Percentiles rank a stretch among this genome's conserved stretches.
These are phyloP conservation scores for Hanseniaspora meyeri DNA, from an alignment of 805 yeast genomes.

Conservation along the genomic window DNA sequence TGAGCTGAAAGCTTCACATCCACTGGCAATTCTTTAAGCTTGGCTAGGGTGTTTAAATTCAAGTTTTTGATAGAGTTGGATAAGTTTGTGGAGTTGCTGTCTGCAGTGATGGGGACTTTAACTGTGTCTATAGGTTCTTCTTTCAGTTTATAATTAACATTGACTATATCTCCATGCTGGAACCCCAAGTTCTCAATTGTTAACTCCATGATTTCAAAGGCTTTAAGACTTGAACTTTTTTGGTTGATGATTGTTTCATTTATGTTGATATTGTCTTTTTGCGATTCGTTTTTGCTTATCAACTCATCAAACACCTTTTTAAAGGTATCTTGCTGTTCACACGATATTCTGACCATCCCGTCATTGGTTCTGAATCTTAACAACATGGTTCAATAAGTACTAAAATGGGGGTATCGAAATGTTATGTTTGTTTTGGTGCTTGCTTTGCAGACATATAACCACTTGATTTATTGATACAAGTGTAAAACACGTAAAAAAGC, in stretches of 20 bases:
- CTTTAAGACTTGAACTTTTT: not conserved
- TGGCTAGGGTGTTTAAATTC: slow-evolving; percentile 14
- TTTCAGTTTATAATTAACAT: slow-evolving; percentile 28
- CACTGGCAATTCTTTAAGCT: slow-evolving; percentile 44
- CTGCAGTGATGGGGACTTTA: slow-evolving; percentile 3
- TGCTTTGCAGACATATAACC: too few relatives aligned
- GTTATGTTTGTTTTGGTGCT: not conserved
- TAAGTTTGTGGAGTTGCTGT: slow-evolving; percentile 9
- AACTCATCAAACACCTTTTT: slow-evolving; percentile 34
- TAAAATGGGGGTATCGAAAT: too few relatives aligned
- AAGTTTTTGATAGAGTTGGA: slow-evolving; percentile 15
- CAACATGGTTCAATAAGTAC: slow-evolving; percentile 31
- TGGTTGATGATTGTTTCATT: not conserved
- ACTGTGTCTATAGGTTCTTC: slow-evolving; percentile 10
- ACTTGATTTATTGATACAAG: not conserved
- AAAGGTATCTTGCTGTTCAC: slow-evolving; percentile 37
- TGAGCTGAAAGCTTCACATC: slow-evolving; percentile 55
- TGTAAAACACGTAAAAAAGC: not conserved
- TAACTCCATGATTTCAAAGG: slow-evolving; percentile 18
- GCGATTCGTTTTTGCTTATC: slow-evolving; percentile 14
- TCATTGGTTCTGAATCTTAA: slow-evolving; percentile 72
- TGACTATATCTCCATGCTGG: slow-evolving; percentile 51
- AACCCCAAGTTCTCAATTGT: slow-evolving; percentile 36
- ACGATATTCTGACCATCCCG: slow-evolving; percentile 63
- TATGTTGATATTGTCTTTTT: not conserved